phyloP scores from a whole-genome alignment of 2,329 filamentous ascomycete genomes.

The Monilinia vaccinii-corymbosi region DNA sequence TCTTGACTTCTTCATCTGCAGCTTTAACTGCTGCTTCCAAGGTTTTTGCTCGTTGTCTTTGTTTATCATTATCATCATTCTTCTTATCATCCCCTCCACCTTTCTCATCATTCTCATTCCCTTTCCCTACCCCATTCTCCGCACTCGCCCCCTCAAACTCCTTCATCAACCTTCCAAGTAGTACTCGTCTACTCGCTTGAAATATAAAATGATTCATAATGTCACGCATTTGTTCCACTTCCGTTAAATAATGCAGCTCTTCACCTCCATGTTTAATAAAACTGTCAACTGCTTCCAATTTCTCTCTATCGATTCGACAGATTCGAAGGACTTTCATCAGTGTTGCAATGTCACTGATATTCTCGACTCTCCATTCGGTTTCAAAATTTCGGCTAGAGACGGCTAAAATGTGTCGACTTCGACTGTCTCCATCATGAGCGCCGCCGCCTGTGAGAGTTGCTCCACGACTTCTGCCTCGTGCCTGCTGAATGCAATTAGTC shows the following conservation, averaged over 20 bases:
- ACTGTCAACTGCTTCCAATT: slow-evolving; percentile 70
- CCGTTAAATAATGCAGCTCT: slow-evolving; percentile 64
- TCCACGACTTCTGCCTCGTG: slow-evolving; percentile 34
- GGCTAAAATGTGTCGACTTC: slow-evolving; percentile 24
- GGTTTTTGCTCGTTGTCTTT: slow-evolving; percentile 46
- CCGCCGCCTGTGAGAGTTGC: slow-evolving; percentile 16
- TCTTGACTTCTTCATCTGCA: slow-evolving; percentile 71
- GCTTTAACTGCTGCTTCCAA: slow-evolving; percentile 66
- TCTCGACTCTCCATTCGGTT: slow-evolving; percentile 42
- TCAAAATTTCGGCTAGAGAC: slow-evolving; percentile 24
- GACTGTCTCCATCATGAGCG: not conserved
- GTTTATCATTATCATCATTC: slow-evolving; percentile 28
- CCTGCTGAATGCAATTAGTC: slow-evolving; percentile 17
- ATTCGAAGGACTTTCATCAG: slow-evolving; percentile 60
- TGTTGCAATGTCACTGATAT: slow-evolving; percentile 46
- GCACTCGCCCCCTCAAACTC: slow-evolving; percentile 46
- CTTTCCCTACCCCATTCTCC: slow-evolving; percentile 32
- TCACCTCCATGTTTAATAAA: slow-evolving; percentile 72
- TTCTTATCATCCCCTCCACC: not conserved
- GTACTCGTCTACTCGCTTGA: slow-evolving; percentile 71
- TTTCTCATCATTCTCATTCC: slow-evolving; percentile 20
- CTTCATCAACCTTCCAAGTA: slow-evolving; percentile 62
- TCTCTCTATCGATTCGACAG: slow-evolving; percentile 81
- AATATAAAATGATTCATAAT: slow-evolving; percentile 86
- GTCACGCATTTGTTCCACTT: slow-evolving; percentile 62